Conservation (phyloP, 306 rosid species). For the Fragaria nilgerrensis region DNA sequence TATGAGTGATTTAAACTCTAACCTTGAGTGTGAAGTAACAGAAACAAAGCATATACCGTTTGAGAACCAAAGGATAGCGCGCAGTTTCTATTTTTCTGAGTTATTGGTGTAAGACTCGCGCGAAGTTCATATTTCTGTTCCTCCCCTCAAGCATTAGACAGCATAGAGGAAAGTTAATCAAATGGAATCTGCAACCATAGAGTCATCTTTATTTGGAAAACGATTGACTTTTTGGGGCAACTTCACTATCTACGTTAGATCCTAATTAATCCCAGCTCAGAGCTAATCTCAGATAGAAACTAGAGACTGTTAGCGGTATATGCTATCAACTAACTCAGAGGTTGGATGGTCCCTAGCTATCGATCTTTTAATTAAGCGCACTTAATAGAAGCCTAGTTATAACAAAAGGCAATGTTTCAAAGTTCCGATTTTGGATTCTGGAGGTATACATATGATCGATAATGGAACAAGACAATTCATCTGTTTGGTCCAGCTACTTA, state of each 20-base stretch:
- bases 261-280: background rate
- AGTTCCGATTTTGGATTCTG: background rate
- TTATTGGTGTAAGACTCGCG: too few relatives aligned
- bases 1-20: background rate
- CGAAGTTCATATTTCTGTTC: too few relatives aligned
- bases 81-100: background rate
- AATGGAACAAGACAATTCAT: background rate
- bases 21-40: background rate
- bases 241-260: background rate
- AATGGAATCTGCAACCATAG: too few relatives aligned
- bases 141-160: too few relatives aligned
- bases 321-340: slow-evolving; percentile 17
- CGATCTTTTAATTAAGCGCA: slow-evolving; percentile 12
- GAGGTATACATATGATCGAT: background rate
- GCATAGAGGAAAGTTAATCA: too few relatives aligned
- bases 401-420: background rate
- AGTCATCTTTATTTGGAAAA: too few relatives aligned
- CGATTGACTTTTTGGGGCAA: background rate
- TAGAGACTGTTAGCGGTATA: slow-evolving; percentile 12
- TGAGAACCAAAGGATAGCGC: background rate
- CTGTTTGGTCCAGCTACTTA: slow-evolving; percentile 9
- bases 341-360: slow-evolving; percentile 40
- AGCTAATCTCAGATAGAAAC: slow-evolving; percentile 7
- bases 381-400: background rate
- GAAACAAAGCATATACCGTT: background rate